Base-by-base conservation (phyloP, 108 stramenopile genomes). In the Cyclostephanos tholiformis region DNA sequence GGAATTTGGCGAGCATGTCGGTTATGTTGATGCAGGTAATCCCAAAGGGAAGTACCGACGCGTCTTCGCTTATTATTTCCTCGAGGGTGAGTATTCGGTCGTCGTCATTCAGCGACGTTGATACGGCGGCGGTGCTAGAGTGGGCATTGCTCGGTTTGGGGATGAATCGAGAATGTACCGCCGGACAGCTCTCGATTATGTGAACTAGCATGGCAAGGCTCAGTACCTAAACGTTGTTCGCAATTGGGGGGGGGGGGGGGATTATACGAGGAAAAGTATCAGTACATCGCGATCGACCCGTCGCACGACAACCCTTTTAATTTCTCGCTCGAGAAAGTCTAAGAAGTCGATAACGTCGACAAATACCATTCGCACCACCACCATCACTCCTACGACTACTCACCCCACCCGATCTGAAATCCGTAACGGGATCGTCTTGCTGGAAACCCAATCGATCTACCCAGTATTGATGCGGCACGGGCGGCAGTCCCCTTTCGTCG, bases 21-120 rank as follows among this genome's bases (percentile, higher is more conserved):
- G 91, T 92, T 11, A 92, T 75, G 65, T 95, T 95, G 63, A 95
- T 95, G 68, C 91, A 87, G 23, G 91, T 92, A 60, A 95, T 92
- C 7, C 89, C 93, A 83, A 95, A 92, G 20, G 93, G 93, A n/a
- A 95, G 63, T 20, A 95, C 88, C 0, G 80, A 67, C 2, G 91
- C 89, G 65, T 91, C 89, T 13, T 87, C 88, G 10, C 48, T 48
- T 22, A 80, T 68, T 8, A 80, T 80, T 71, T 80, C 65, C 58
- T 80, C 79, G 4, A 80, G 35, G 19, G 50, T 59, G 26, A 62
- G 68, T 3, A 52, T 36, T 4, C 16, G 44, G 12, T 49, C 27
- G 20, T 65, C 35, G 41, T n/a, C 65, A 32, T 46, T 60, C 22
- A n/a, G 58, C 11, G 56, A 23, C 32, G 56, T 5, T 57, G 26